Evolutionary conservation across 176 grass and related monocot genomes (phyloP).

Genomic region (Microstegium vimineum): DNA sequence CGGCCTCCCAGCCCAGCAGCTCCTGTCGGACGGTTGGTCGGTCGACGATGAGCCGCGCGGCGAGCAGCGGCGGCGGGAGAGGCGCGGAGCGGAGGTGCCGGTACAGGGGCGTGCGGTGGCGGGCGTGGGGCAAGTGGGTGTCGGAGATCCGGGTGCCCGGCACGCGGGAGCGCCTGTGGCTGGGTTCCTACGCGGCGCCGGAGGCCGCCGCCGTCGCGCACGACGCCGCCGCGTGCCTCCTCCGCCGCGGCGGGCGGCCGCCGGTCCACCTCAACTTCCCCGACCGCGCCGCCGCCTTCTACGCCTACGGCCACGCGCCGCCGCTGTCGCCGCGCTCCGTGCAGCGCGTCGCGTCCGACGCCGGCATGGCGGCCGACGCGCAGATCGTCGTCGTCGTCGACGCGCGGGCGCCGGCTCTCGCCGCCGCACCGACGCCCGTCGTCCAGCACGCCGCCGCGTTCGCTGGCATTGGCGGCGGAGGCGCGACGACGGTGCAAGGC

Average conservation of each 20-base stretch:
- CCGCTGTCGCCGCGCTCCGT: constrained; percentile 59
- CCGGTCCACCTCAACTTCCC: constrained; percentile 53
- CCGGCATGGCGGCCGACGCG: constrained; percentile 79
- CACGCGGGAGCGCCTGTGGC: constrained; percentile 77
- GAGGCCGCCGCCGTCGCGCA: constrained; percentile 93
- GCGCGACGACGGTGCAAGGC: neutral
- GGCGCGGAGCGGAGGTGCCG: neutral
- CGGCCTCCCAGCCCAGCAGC: too few relatives aligned
- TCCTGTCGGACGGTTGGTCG: too few relatives aligned
- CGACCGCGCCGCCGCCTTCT: constrained; percentile 23
- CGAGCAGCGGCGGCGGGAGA: neutral
- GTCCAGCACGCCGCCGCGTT: neutral
- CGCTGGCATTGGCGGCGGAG: neutral
- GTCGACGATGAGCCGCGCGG: neutral
- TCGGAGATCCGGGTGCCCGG: constrained; percentile 91
- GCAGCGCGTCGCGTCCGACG: constrained; percentile 74
- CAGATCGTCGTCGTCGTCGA: constrained; percentile 43
- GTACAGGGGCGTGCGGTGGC: constrained; percentile 72
- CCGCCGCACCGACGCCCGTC: neutral
- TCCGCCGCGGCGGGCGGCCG: constrained; percentile 23
- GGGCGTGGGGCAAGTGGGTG: constrained; percentile 95
- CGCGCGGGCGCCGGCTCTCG: neutral
- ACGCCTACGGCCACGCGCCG: neutral
- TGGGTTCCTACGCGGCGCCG: constrained; percentile 79
- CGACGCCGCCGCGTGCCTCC: constrained; percentile 83